phyloP scores from a whole-genome alignment of 1,284 basidiomycete genomes.

The Schizophyllum amplum region DNA sequence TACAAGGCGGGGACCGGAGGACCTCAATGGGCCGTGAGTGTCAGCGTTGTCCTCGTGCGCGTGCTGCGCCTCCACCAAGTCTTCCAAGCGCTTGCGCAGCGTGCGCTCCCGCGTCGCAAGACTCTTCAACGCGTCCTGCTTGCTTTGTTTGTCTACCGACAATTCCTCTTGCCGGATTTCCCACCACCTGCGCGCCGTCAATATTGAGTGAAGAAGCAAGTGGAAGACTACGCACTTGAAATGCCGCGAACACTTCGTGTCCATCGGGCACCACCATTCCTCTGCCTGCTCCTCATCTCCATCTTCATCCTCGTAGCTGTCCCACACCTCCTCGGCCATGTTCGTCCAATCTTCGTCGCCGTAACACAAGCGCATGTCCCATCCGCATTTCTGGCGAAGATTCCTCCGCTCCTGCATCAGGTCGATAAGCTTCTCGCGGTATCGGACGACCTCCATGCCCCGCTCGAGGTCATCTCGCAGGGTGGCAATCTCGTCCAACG shows the following conservation, averaged over 20 bases:
- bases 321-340: constrained; percentile 53
- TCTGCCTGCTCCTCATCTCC: constrained; percentile 33
- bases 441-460: constrained; percentile 56
- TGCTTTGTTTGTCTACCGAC: constrained; percentile 60
- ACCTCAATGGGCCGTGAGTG: too few relatives aligned
- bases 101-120: constrained; percentile 66
- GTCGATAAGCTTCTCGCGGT: constrained; percentile 59
- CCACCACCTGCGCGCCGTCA: constrained; percentile 55
- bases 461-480: constrained; percentile 55
- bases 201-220: constrained; percentile 4
- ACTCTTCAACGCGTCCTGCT: constrained; percentile 50
- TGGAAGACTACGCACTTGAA: constrained; percentile 42
- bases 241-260: constrained; percentile 73
- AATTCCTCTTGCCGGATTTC: constrained; percentile 65
- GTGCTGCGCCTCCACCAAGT: constrained; percentile 42
- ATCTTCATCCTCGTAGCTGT: constrained; percentile 40
- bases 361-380: constrained; percentile 77
- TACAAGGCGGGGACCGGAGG: too few relatives aligned
- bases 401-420: constrained; percentile 45
- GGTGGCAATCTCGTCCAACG: constrained; percentile 46
- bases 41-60: too few relatives aligned
- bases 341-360: constrained; percentile 68
- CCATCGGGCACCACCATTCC: constrained; percentile 73
- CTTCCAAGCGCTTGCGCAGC: constrained; percentile 64
- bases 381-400: constrained; percentile 57